Evolutionary conservation across 2,329 filamentous ascomycete species (phyloP), one percentile per base, ranked within the genome.

Genomic region (Berkeleyomyces basicola): DNA sequence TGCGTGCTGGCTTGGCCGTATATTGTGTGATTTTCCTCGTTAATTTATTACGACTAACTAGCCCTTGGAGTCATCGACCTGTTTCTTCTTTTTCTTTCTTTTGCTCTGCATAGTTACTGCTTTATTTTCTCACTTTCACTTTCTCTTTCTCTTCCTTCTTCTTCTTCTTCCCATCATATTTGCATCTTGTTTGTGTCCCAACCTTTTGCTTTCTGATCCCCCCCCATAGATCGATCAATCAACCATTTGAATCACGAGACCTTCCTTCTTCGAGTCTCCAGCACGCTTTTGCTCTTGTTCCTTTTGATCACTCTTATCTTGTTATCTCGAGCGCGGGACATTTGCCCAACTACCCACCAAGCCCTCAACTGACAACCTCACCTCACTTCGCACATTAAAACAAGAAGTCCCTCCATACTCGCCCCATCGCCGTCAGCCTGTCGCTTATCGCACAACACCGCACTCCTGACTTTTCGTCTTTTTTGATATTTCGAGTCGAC

Each of bases 1-100:
- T 61, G 60, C 60, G 49, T 61, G 49, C 60, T 60, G 14, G 37
- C 5, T 62, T 60, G 14, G 37, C 5, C 58, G n/a, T 53, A 55
- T 60, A 63, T 64, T 62, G 61, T 61, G 63, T 47, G 33, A 51
- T 57, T 58, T 43, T 55, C 51, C 33, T 39, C 31, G 33, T 55
- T 39, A 37, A 55, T 55, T 55, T 55, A 55, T 23, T 23, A 23
- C 23, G 23, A 23, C 33, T 31, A 55, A 55, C n/a, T 14, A 10
- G n/a, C 43, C 51, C 51, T 55, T 39, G 51, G 51, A 55, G 51
- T 55, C 51, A 55, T 55, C 51, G 33, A 31, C 40, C 39, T 51
- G 53, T 59, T 42, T 43, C 47, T 58, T 64, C 43, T 62, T 39
- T 51, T 64, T 51, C 43, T 63, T 23, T 49, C 14, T 33, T 51